A percentile compares a stretch with the other conserved stretches of the same genome.
Evolutionary conservation across 1,284 basidiomycete genomes (phyloP).

Genomic region (Ceratobasidium sp.): DNA sequence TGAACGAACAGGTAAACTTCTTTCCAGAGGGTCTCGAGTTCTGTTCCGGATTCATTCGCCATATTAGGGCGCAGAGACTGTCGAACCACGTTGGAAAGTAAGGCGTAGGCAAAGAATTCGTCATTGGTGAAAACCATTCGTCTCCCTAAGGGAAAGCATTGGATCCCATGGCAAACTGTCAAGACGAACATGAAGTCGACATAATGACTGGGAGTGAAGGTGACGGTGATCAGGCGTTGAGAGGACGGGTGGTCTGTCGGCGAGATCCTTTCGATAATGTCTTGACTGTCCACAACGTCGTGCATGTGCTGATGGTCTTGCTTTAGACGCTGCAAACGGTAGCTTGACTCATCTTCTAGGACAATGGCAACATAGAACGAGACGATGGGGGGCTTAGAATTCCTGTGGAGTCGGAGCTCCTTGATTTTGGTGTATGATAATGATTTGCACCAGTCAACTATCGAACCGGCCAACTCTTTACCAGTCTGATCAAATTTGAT

Average conservation of each 20-base stretch:
- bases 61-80: not conserved
- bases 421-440: not conserved
- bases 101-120: not conserved
- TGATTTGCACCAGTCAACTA: constrained; percentile 21
- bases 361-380: not conserved
- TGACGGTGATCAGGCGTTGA: not conserved
- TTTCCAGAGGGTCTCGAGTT: constrained; percentile 16
- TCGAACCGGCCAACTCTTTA: not conserved
- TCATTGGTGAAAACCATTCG: not conserved
- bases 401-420: not conserved
- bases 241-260: not conserved
- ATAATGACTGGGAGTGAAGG: not conserved
- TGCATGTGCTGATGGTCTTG: too few relatives aligned
- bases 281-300: not conserved
- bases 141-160: not conserved
- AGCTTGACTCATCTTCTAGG: not conserved
- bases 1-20: constrained; percentile 12
- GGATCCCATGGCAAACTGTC: not conserved
- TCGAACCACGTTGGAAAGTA: not conserved
- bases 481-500: too few relatives aligned
- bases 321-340: not conserved
- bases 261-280: not conserved
- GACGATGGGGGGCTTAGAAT: not conserved
- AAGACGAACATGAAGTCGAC: not conserved
- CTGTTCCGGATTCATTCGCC: not conserved